Percentiles rank a stretch among this genome's conserved stretches.
Evolutionary conservation across 768 basidiomycete species (phyloP).

Genomic region (Tephrocybe sp.): DNA sequence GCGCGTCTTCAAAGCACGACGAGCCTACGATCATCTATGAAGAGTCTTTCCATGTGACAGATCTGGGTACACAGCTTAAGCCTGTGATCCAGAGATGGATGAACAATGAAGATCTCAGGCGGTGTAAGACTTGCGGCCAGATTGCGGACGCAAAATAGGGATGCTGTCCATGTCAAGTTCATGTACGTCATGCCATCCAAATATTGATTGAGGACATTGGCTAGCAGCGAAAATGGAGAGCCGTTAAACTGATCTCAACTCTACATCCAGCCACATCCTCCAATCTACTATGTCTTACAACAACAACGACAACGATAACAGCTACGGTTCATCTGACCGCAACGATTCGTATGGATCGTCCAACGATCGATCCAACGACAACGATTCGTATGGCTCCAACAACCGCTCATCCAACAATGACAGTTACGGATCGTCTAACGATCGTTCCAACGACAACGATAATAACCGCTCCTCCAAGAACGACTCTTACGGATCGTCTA

Average conservation of each 20-base stretch:
- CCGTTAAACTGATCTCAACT: too few relatives aligned
- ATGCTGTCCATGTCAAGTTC: background rate
- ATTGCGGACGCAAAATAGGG: slow-evolving; percentile 36
- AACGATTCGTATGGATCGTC: slow-evolving; percentile 22
- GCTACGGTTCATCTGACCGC: slow-evolving; percentile 19
- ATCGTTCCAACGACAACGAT: slow-evolving; percentile 22
- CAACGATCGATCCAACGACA: slow-evolving; percentile 11
- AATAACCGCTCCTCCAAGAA: slow-evolving; percentile 15
- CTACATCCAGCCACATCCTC: background rate
- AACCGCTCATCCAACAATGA: slow-evolving; percentile 21
- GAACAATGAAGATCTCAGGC: slow-evolving; percentile 57
- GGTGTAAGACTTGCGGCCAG: slow-evolving; percentile 67
- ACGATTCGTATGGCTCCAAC: slow-evolving; percentile 27
- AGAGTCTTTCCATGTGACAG: slow-evolving; percentile 82
- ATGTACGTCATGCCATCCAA: too few relatives aligned
- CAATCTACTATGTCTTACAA: slow-evolving; percentile 22
- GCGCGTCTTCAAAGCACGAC: slow-evolving; percentile 54
- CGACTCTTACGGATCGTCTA: slow-evolving; percentile 24
- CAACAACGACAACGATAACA: slow-evolving; percentile 19
- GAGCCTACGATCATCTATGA: slow-evolving; percentile 77
- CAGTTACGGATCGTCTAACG: slow-evolving; percentile 15
- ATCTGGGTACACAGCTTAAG: slow-evolving; percentile 92
- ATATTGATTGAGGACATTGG: too few relatives aligned
- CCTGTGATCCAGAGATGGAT: slow-evolving; percentile 89
- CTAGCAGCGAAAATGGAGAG: too few relatives aligned